These are phyloP conservation scores for Anthostomella pinea DNA, from an alignment of 2,329 filamentous ascomycete species.

Conservation along the genomic window DNA sequence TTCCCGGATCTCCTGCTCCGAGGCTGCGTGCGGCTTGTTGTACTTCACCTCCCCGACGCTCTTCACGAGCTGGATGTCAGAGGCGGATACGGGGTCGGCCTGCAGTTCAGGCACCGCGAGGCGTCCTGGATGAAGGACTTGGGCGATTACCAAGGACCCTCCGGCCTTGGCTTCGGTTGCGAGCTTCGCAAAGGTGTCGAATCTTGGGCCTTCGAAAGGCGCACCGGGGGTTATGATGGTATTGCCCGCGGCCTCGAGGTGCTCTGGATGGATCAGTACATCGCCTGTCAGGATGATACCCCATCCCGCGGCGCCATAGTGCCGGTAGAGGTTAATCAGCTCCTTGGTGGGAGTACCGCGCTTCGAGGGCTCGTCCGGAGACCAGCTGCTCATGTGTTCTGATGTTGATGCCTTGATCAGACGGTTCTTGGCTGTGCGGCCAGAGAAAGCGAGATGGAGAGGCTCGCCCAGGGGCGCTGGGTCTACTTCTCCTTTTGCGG, in stretches of 20 bases:
- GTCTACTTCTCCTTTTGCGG: too few relatives aligned
- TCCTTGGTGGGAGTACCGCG: constrained; percentile 19
- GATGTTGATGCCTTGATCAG: constrained; percentile 59
- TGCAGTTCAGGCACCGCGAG: constrained; percentile 45
- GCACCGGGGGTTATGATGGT: constrained; percentile 48
- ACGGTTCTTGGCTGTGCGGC: constrained; percentile 44
- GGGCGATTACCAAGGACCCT: constrained; percentile 51
- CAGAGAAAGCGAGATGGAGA: background rate
- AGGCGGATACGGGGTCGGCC: constrained; percentile 48
- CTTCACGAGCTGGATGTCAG: constrained; percentile 43
- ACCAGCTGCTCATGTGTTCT: constrained; percentile 48
- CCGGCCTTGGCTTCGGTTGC: constrained; percentile 47
- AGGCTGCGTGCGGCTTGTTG: constrained; percentile 23
- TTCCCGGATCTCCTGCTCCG: constrained; percentile 5
- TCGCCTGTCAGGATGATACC: constrained; percentile 56
- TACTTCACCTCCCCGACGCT: constrained; percentile 31
- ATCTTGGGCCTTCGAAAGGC: constrained; percentile 45
- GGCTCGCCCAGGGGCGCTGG: background rate
- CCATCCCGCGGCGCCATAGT: constrained; percentile 50
- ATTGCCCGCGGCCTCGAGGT: constrained; percentile 50
- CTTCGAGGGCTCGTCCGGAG: constrained; percentile 8
- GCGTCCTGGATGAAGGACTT: constrained; percentile 56
- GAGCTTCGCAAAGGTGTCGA: constrained; percentile 51
- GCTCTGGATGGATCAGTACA: constrained; percentile 55
- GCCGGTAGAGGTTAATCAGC: constrained; percentile 46